Base-by-base conservation (phyloP, 371 early-diverging fungal species). In the Phascolomyces articulosus region DNA sequence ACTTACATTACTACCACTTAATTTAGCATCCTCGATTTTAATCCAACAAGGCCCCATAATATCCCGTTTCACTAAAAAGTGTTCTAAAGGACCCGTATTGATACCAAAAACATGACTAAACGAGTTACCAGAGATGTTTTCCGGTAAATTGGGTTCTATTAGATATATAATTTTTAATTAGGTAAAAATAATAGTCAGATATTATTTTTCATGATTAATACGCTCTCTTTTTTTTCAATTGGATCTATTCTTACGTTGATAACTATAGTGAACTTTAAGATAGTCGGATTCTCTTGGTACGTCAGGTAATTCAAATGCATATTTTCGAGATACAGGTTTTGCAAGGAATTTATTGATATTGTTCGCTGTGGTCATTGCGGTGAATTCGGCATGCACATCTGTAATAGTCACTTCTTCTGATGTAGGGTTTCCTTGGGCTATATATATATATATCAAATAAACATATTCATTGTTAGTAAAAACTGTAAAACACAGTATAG, bases 31-130 rank as follows among this genome's bases (percentile, higher is more conserved):
- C 31, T 67, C 72, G 40, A 98, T 82, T 29, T 83, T 74, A 7
- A 99, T 76, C 99, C 99, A 99, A 66, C 93, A 92, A 2, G 99
- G 99, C 1, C 99, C 99, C 97, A 96, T 98, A 34, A 99, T 78
- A 66, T 94, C 91, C 44, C 97, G 89, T 72, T 97, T 96, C 27
- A 96, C 80, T 28, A 98, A 72, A 54, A 99, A 91, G 51, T 91
- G 87, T 74, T 99, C 99, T n/a, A 98, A 77, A 2, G 97, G 95
- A 24, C 86, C 85, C 4, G 96, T 96, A 51, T 87, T 86, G 3
- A 92, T 78, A 13, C 98, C 99, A 83, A 99, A 98, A 1, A 93
- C 80, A 59, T 85, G 92, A 65, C 90, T 87, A 70, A 98, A 98
- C 0, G 95, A 92, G 54, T 75, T 78, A 0, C 99, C 98, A 11